Evolutionary conservation across 768 basidiomycete genomes (phyloP), one percentile per base, ranked within the genome.

Genomic region (Cyclocybe cylindracea): DNA sequence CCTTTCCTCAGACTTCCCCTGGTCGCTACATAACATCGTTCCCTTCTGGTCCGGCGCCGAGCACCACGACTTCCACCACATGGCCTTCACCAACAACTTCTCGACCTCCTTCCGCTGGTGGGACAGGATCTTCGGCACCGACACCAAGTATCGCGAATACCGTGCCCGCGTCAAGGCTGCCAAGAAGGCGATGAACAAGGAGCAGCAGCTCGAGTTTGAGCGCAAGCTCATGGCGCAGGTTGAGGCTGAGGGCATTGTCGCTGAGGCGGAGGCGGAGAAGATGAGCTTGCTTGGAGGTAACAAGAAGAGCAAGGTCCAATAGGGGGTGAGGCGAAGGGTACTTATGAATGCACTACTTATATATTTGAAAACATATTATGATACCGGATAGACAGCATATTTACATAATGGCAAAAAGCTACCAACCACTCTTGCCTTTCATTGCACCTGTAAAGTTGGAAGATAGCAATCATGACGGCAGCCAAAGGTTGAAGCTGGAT

Each of bases 21-120:
- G 94, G 95, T 95, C 92, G 5, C 78, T 98, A 49, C 87, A 93
- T 59, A 84, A 95, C 75, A 85, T 93, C 58, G 53, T 98, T 32
- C 94, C 94, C 2, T 91, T 98, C 80, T 98, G 95, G 95, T 89
- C 91, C 6, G 95, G 96, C 36, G 94, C 94, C 0, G 96, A 98
- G 62, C 93, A 96, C 73, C 95, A 97, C 67, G 95, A 98, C 66
- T 98, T 94, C 84, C 96, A 98, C 71, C 96, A 99, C 73, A 91
- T 94, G 90, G 87, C 90, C 3, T 96, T 94, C 77, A 84, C 84
- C 44, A 94, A 94, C 78, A 95, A 95, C 78, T 96, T 81, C 68
- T 90, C 91, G 7, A 95, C 94, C 6, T 91, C 88, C 16, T 97
- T 97, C 85, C 84, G 94, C 37, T 96, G 91, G 88, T 92, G 89